Base-by-base conservation (phyloP, 768 basidiomycete species). In the Coprinellus micaceus region DNA sequence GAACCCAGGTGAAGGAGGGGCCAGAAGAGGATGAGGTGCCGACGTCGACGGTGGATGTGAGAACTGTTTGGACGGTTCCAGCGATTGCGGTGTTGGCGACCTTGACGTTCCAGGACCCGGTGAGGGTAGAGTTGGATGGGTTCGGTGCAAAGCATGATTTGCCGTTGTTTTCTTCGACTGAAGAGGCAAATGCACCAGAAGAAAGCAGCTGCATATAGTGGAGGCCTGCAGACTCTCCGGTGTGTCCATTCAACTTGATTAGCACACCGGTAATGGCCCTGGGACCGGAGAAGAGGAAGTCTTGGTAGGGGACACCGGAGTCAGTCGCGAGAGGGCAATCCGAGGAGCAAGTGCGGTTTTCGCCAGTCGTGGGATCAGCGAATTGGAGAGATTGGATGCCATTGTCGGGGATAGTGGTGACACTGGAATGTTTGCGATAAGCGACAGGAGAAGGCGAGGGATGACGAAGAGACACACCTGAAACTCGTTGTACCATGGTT, bases 131-230 rank as follows among this genome's bases (percentile, higher is more conserved):
- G 60, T 84, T 85, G 24, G 93, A 94, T 1, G 89, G 74, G 56
- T 76, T 80, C 1, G 91, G 86, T 1, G 91, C 84, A 65, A 86
- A 93, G 67, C 94, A 94, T 1, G 90, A 89, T 39, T 75, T 65
- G 3, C 70, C 72, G 63, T 94, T 91, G 52, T 84, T 76, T 15
- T 66, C 65, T 50, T 71, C 67, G 53, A 90, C 71, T 1, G 92
- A 82, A 1, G 92, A 93, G 12, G 88, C 91, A 64, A 90, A 95
- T 15, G 94, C 89, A 57, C 96, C 97, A 17, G 91, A 87, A 2
- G 93, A 94, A 19, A 99, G 83, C 15, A 98, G 76, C 65, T 98
- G 93, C n/a, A 98, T 68, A 50, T 97, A 77, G 67, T 96, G 94
- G 30, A 99, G 73, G 41, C 95, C 97, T 3, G 91, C 82, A 7